phyloP scores from a whole-genome alignment of 2,329 filamentous ascomycete species.

The Arthrobotrys entomopaga region DNA sequence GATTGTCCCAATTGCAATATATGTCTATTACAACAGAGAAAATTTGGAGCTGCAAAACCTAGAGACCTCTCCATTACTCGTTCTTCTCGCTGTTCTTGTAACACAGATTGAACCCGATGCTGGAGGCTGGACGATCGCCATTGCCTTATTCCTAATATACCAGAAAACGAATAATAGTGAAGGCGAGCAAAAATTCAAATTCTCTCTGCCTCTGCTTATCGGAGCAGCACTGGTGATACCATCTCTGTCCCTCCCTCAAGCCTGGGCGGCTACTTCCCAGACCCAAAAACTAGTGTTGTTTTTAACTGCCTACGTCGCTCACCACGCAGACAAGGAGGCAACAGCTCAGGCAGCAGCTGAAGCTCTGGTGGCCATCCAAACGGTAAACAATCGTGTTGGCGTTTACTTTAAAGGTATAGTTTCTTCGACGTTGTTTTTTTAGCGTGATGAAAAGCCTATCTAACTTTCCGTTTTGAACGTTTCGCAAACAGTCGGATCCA shows the following conservation, averaged over 20 bases:
- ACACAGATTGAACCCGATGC: not conserved
- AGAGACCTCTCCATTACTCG: not conserved
- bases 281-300: not conserved
- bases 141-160: not conserved
- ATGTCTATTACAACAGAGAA: not conserved
- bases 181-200: not conserved
- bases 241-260: not conserved
- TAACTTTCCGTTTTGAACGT: not conserved
- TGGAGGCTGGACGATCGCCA: not conserved
- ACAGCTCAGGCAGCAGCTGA: not conserved
- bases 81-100: not conserved
- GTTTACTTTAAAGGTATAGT: not conserved
- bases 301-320: not conserved
- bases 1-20: not conserved
- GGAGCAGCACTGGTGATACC: not conserved
- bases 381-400: not conserved
- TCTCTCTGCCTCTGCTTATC: not conserved
- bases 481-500: not conserved
- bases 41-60: not conserved
- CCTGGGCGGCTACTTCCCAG: not conserved
- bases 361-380: not conserved
- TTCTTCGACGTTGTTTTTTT: not conserved
- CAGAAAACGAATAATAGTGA: not conserved
- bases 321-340: not conserved
- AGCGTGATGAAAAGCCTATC: not conserved